These are phyloP conservation scores for Podospora bellae-mahoneyi DNA, from an alignment of 495 filamentous ascomycete species.

Conservation along the genomic window DNA sequence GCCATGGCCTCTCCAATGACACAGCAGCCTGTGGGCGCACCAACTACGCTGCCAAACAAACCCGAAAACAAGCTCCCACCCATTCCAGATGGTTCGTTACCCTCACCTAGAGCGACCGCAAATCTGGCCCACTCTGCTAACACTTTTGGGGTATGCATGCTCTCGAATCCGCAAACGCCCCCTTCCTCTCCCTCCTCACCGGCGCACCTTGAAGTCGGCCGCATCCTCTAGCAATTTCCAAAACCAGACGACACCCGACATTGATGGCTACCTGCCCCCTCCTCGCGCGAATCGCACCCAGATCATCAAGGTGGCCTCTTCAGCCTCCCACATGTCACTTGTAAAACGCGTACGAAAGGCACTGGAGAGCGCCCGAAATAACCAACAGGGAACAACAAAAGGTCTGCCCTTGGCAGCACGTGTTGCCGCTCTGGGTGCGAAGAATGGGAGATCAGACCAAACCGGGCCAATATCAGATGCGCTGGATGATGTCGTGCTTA, in stretches of 20 bases:
- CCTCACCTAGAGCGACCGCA: no score
- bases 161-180: conserved; percentile 31
- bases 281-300: conserved; percentile 50
- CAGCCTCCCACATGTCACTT: conserved; percentile 74
- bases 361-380: conserved; percentile 64
- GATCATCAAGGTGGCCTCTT: conserved; percentile 72
- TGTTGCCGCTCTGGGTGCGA: conserved; percentile 39
- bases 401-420: conserved; percentile 41
- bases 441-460: neutral
- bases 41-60: conserved; percentile 23
- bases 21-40: neutral
- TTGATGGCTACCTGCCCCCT: conserved; percentile 59
- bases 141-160: conserved; percentile 14
- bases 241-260: conserved; percentile 61
- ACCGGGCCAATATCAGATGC: conserved; percentile 18
- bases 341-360: conserved; percentile 76
- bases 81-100: conserved; percentile 45
- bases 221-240: neutral
- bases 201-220: conserved; percentile 9
- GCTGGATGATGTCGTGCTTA: conserved; percentile 60
- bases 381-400: conserved; percentile 24
- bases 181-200: conserved; percentile 20
- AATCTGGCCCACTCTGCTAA: no score
- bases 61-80: conserved; percentile 42
- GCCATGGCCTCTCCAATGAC: neutral